Evolutionary conservation across 192 early-diverging fungal genomes (phyloP).

Genomic region (Entomortierella parvispora): DNA sequence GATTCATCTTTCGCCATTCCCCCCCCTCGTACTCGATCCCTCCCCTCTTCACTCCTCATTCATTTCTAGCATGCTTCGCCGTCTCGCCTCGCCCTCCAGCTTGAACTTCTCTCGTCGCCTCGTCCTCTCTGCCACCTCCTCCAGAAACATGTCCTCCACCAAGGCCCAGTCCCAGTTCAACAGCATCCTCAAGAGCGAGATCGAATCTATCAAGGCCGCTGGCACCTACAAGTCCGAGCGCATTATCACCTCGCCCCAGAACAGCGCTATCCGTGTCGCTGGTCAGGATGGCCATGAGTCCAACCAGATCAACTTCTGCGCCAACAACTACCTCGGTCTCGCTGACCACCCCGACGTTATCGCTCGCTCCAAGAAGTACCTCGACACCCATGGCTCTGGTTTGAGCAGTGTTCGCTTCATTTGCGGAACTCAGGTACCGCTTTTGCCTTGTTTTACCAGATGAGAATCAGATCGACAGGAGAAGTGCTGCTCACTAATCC

Average conservation of each 20-base stretch:
- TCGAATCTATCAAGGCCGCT: slow-evolving; percentile 64
- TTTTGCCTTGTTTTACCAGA: too few species aligned
- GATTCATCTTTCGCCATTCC: too few species aligned
- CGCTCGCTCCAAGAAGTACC: slow-evolving; percentile 58
- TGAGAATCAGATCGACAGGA: too few species aligned
- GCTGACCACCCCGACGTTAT: slow-evolving; percentile 67
- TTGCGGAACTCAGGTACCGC: slow-evolving; percentile 75
- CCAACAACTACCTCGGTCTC: slow-evolving; percentile 77
- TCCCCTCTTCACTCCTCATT: not conserved
- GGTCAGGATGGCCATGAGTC: slow-evolving; percentile 40
- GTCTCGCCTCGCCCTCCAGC: slow-evolving; percentile 11
- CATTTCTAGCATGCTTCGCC: slow-evolving; percentile 25
- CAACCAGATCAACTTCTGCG: slow-evolving; percentile 70
- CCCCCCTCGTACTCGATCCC: not conserved
- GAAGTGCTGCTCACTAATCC: too few species aligned
- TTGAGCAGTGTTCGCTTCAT: slow-evolving; percentile 77
- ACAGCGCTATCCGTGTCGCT: slow-evolving; percentile 59
- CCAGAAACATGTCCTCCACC: slow-evolving; percentile 33
- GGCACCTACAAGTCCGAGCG: slow-evolving; percentile 79
- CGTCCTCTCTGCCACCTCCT: not conserved
- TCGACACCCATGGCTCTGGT: slow-evolving; percentile 70
- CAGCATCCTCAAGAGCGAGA: slow-evolving; percentile 46
- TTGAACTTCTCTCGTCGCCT: slow-evolving; percentile 25
- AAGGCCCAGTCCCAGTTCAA: slow-evolving; percentile 42
- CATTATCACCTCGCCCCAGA: slow-evolving; percentile 67